A percentile compares a stretch with the other conserved stretches of the same genome.
Conservation (phyloP, 2,329 filamentous ascomycete species). For the Colletotrichum tropicale region DNA sequence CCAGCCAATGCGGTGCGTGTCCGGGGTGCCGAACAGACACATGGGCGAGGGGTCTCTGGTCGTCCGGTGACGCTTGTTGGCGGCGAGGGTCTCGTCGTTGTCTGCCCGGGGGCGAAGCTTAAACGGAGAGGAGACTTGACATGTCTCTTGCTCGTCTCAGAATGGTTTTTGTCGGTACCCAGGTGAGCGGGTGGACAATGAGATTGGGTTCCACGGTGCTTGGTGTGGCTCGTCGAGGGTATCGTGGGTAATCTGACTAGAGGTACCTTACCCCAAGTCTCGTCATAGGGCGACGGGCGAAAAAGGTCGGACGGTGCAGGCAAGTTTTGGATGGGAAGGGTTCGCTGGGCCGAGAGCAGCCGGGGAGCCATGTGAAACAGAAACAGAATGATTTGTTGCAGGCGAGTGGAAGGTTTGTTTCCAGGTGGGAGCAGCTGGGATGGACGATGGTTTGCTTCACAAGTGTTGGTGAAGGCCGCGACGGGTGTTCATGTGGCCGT, state of each 20-base stretch:
- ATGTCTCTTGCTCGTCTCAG: slow-evolving; percentile 12
- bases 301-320: neutral
- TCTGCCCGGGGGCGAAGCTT: neutral
- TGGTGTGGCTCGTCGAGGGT: neutral
- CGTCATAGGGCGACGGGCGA: neutral
- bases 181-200: neutral
- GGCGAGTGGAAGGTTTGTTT: neutral
- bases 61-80: neutral
- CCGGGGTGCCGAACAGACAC: neutral
- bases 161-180: neutral
- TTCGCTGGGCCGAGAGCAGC: neutral
- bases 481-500: neutral
- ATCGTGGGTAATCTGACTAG: neutral
- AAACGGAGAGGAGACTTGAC: slow-evolving; percentile 2
- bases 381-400: neutral
- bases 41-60: neutral
- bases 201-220: neutral
- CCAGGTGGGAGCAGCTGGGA: neutral
- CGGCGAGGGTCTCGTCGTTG: neutral
- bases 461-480: neutral
- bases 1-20: neutral
- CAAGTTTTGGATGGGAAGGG: neutral
- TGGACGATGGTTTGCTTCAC: neutral
- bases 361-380: neutral
- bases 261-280: neutral